Evolutionary conservation across 768 basidiomycete species (phyloP), one percentile per base, ranked within the genome.

Genomic region (Paxillus ammoniavirescens): DNA sequence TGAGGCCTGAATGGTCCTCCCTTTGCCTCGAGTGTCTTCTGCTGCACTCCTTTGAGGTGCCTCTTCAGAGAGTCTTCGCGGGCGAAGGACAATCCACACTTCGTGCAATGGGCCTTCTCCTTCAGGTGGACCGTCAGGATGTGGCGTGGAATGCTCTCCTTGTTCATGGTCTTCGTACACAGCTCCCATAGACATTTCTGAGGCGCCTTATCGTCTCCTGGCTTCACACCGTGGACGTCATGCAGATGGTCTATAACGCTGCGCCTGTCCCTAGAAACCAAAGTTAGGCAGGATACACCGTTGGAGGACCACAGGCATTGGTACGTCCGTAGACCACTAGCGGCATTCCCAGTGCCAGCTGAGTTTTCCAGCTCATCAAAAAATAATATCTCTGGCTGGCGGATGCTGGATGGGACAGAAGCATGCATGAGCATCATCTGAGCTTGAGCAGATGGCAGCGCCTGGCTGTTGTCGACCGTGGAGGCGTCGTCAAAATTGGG

Each of bases 21-120:
- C 13, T 35, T 33, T 5, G 13, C 35, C 12, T 12, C 4, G 35
- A 14, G 35, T 35, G 13, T 35, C 5, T 54, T 54, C 14, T 66
- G 61, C 6, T 53, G 49, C 23, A 50, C 30, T 21, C 64, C 61
- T 33, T 56, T 68, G 0, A 49, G 15, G 26, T 68, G 67, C 8
- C 67, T 59, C 56, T 56, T 66, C 17, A 71, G 53, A 1, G 67
- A 69, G 23, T 69, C 67, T n/a, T 55, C 63, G 0, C 69, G 65
- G 33, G 69, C 63, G 58, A 71, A 69, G 9, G 0, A 14, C 44
- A 44, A 2, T 23, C 61, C 56, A 17, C 69, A 69, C 8, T 42
- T 9, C 2, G 2, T 0, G 5, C 69, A 71, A 1, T 43, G 31
- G 2, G 49, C 55, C 17, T 28, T 46, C 18, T 61, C 46, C 53